Evolutionary conservation across 768 basidiomycete species (phyloP), one percentile per base, ranked within the genome.

Genomic region (Tubosaeta sp.): DNA sequence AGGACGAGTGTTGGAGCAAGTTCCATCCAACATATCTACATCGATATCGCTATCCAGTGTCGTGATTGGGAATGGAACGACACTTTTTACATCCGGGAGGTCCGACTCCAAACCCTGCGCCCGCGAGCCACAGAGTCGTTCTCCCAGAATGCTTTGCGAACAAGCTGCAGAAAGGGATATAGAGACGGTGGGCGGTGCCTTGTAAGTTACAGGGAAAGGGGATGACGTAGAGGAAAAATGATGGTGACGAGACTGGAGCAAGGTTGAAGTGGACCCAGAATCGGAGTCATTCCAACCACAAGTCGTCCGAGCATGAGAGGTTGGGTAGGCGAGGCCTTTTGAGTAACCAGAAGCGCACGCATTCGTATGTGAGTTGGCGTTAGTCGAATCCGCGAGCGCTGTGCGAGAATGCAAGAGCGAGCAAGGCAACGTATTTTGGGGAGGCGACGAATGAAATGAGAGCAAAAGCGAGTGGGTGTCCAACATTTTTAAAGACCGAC

Each of bases 121-220:
- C 45, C 41, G 46, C 27, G 59, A 39, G 11, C 53, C 39, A 44
- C 45, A 31, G 13, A 10, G 16, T 6, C 10, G 41, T 10, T 50
- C 39, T 27, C 48, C 49, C 7, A 50, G 48, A 3, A 48, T 37
- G 12, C 33, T 58, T 46, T 59, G 69, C 45, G 66, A 67, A 19
- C 65, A 59, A 34, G 63, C 65, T 22, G 67, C 72, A 43, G 73
- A 70, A 43, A 74, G 57, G 0, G 71, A 74, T 42, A 74, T 60
- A 6, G 68, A 74, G 25, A 74, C 67, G 1, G 73, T 74, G 6
- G 73, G 71, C 5, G 65, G 64, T 10, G 72, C 72, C 48, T 74
- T 74, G 51, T 43, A 56, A n/a, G 64, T 50, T 38, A 60, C 53
- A 0, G 43, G 51, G 45, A 62, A 71, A 17, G 52, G 56, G n/a